Percentiles rank a stretch among this genome's conserved stretches.
Evolutionary conservation across 306 rosid genomes (phyloP).

Genomic region (Inga oerstediana): DNA sequence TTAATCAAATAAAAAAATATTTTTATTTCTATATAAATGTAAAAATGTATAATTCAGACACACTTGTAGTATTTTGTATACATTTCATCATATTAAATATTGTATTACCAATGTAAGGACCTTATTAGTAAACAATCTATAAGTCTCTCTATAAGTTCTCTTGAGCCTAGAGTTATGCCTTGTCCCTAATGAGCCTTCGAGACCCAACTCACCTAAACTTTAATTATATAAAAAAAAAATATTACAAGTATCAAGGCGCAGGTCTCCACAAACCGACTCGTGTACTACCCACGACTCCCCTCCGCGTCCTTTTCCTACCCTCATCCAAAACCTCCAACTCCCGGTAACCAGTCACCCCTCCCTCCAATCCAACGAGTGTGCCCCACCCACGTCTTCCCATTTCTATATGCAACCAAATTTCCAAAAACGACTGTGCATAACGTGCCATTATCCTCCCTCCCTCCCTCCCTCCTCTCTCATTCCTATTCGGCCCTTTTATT

Average conservation of each 20-base stretch:
- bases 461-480: too few species aligned
- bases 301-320: not conserved
- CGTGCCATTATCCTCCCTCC: not conserved
- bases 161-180: too few species aligned
- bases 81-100: too few species aligned
- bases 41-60: too few species aligned
- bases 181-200: too few species aligned
- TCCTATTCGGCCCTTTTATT: not conserved
- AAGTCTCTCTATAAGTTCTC: too few species aligned
- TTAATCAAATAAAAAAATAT: too few species aligned
- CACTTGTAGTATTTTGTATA: too few species aligned
- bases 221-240: too few species aligned
- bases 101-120: too few species aligned
- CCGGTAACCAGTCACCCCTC: not conserved
- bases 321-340: not conserved
- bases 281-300: not conserved
- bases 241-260: slow-evolving; percentile 4
- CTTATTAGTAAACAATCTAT: rapidly evolving
- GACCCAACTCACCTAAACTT: too few species aligned
- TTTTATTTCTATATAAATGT: too few species aligned
- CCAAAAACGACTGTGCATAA: not conserved
- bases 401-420: not conserved
- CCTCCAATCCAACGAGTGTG: not conserved
- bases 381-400: not conserved
- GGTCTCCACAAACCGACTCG: not conserved